Conservation (phyloP, 129 eudicot species). For the Flaveria trinervia region DNA sequence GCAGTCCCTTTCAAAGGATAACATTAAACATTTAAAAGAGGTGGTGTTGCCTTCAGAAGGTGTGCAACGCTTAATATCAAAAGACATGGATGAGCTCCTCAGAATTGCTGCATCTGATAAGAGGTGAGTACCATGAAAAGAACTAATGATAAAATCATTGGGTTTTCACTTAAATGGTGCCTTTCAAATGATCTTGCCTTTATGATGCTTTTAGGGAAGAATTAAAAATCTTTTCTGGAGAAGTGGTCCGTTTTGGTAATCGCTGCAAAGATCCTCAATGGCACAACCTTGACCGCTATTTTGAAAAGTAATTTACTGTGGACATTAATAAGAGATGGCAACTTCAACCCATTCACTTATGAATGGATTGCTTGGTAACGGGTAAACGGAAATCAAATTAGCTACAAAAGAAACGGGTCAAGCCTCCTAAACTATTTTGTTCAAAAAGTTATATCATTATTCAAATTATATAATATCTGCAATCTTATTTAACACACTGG, state of each 20-base stretch:
- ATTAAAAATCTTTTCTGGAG: slow-evolving; percentile 80
- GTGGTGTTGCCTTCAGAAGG: slow-evolving; percentile 91
- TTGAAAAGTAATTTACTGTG: slow-evolving; percentile 68
- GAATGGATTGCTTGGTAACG: not conserved
- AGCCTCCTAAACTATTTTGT: not conserved
- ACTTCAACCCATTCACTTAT: not conserved
- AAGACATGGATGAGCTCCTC: slow-evolving; percentile 78
- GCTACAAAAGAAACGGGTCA: not conserved
- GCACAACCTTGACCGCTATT: slow-evolving; percentile 95
- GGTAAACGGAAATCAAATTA: not conserved
- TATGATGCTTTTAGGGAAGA: slow-evolving; percentile 66
- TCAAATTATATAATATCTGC: not conserved
- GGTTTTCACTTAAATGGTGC: not conserved
- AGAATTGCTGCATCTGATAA: slow-evolving; percentile 94
- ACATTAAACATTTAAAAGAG: slow-evolving; percentile 76
- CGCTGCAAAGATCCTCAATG: slow-evolving; percentile 99
- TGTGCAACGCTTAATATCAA: slow-evolving; percentile 74
- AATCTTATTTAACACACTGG: not conserved
- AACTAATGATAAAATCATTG: not conserved
- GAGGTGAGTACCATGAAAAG: slow-evolving; percentile 45
- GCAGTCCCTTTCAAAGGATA: slow-evolving; percentile 91
- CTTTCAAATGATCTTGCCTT: slow-evolving; percentile 5
- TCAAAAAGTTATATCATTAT: not conserved
- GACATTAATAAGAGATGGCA: slow-evolving; percentile 6
- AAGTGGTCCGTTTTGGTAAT: slow-evolving; percentile 96